phyloP scores from a whole-genome alignment of 208 protist genomes.

The Trichomonas tenax region DNA sequence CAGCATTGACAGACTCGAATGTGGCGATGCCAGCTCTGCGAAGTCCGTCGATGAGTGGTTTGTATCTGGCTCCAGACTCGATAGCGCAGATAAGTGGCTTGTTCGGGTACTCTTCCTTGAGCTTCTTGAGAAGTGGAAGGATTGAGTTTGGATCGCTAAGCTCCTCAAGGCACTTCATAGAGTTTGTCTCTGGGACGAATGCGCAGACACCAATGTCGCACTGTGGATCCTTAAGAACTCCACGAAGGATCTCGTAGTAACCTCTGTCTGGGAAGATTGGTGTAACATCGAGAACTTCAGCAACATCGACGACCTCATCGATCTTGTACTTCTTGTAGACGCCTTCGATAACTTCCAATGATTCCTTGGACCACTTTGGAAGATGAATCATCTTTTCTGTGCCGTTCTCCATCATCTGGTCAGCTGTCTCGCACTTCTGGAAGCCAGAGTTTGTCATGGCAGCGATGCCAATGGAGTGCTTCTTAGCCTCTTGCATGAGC shows the following conservation, averaged over 20 bases:
- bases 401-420: background rate
- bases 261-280: background rate
- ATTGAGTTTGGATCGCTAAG: background rate
- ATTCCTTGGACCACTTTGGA: background rate
- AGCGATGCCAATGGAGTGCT: background rate
- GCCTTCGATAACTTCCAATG: background rate
- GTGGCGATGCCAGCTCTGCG: background rate
- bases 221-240: background rate
- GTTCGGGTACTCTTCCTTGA: background rate
- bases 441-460: background rate
- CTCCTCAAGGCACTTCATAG: background rate
- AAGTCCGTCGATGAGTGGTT: background rate
- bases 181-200: background rate
- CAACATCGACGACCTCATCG: background rate
- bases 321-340: background rate
- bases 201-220: background rate
- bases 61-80: background rate
- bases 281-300: background rate
- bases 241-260: background rate
- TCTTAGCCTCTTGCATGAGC: background rate
- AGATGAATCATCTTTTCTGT: background rate
- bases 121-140: background rate
- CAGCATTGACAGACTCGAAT: background rate
- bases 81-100: background rate
- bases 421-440: background rate